Evolutionary conservation across 805 yeast species (phyloP).

Genomic region (Lachancea nothofagi): DNA sequence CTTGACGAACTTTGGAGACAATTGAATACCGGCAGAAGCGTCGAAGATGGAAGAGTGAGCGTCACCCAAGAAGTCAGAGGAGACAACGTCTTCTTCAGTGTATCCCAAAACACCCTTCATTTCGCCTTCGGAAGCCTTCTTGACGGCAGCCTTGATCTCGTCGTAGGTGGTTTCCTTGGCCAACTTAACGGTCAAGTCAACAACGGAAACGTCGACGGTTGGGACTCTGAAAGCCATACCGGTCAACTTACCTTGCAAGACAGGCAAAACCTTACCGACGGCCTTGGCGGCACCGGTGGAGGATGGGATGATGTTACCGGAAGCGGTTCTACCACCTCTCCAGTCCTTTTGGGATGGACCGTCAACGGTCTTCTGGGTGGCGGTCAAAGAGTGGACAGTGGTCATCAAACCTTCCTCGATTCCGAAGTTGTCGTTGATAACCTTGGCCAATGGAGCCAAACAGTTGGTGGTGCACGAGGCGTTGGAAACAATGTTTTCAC

Average conservation of each 20-base stretch:
- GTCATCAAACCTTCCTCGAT: constrained; percentile 73
- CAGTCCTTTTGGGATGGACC: constrained; percentile 76
- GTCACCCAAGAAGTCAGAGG: constrained; percentile 63
- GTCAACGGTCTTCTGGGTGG: constrained; percentile 68
- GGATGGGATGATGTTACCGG: constrained; percentile 70
- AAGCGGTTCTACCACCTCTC: constrained; percentile 78
- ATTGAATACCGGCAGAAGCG: constrained; percentile 63
- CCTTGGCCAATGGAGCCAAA: constrained; percentile 68
- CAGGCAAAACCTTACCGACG: constrained; percentile 69
- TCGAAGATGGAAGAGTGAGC: constrained; percentile 61
- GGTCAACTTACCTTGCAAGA: constrained; percentile 65
- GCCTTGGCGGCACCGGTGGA: constrained; percentile 76
- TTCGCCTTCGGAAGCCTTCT: constrained; percentile 54
- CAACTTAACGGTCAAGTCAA: constrained; percentile 63
- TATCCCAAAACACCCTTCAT: constrained; percentile 60
- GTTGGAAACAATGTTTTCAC: constrained; percentile 58
- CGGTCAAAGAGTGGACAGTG: constrained; percentile 67
- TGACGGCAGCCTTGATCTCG: constrained; percentile 54
- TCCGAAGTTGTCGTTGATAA: constrained; percentile 59
- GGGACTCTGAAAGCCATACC: constrained; percentile 74
- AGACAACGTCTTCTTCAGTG: constrained; percentile 68
- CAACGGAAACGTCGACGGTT: constrained; percentile 67
- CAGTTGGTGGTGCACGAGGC: constrained; percentile 74
- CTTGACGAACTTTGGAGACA: constrained; percentile 66
- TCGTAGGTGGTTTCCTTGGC: constrained; percentile 54